These are phyloP conservation scores for Rhexocercosporidium sp. DNA, from an alignment of 2,329 filamentous ascomycete genomes.

Conservation along the genomic window DNA sequence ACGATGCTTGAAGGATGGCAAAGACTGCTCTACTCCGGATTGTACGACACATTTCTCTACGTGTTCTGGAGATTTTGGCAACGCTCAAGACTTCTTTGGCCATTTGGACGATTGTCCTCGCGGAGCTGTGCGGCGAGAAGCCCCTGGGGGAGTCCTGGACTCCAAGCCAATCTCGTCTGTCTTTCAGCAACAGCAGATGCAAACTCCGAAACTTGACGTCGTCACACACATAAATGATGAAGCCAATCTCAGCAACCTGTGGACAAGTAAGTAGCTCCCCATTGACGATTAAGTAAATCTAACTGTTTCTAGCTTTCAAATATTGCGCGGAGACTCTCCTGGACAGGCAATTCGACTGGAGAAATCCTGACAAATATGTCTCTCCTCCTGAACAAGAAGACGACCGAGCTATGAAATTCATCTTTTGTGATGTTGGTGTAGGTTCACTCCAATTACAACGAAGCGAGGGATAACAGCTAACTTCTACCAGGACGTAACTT, in stretches of 20 bases:
- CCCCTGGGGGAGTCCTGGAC: background rate
- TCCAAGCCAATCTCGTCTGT: background rate
- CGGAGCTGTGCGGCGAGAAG: slow-evolving; percentile 53
- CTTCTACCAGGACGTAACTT: no score
- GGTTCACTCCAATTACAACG: no score
- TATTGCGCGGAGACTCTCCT: background rate
- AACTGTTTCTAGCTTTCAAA: background rate
- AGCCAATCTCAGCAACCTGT: background rate
- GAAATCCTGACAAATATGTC: background rate
- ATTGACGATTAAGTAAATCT: background rate
- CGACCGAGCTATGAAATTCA: no score
- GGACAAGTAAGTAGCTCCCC: background rate
- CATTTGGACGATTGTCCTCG: slow-evolving; percentile 81
- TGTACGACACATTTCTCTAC: slow-evolving; percentile 89
- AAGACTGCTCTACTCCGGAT: slow-evolving; percentile 56
- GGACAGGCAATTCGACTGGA: background rate
- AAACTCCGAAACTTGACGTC: background rate
- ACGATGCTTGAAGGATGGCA: no score
- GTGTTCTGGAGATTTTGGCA: slow-evolving; percentile 81
- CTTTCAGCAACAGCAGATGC: background rate
- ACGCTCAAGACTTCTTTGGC: slow-evolving; percentile 95
- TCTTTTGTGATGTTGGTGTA: no score
- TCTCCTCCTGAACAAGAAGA: background rate
- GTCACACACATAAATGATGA: background rate
- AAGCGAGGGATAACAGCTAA: no score